A percentile compares a stretch with the other conserved stretches of the same genome.
phyloP scores from a whole-genome alignment of 345 rosid genomes.

The Iberis pinnata region DNA sequence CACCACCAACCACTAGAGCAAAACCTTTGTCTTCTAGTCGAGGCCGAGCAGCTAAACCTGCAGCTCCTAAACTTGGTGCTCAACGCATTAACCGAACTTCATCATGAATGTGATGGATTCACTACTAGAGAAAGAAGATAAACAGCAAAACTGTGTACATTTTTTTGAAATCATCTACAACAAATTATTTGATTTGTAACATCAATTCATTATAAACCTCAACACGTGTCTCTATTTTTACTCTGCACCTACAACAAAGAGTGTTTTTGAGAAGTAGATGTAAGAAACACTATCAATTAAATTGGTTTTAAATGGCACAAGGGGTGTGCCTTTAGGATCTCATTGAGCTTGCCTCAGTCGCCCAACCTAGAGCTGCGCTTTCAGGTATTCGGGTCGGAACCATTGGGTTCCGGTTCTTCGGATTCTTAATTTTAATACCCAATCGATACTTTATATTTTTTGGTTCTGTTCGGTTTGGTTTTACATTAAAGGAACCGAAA shows the following conservation, averaged over 20 bases:
- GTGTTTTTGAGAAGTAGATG: slow-evolving; percentile 22
- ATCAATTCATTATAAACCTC: slow-evolving; percentile 46
- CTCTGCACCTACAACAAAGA: not conserved
- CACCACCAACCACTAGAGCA: slow-evolving; percentile 70
- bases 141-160: slow-evolving; percentile 38
- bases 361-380: too few species aligned
- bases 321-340: too few species aligned
- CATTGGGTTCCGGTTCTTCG: too few species aligned
- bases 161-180: slow-evolving; percentile 31
- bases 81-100: slow-evolving; percentile 88
- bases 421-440: too few species aligned
- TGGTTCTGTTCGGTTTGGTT: too few species aligned
- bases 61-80: slow-evolving; percentile 70
- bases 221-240: slow-evolving; percentile 16
- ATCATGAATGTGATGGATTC: slow-evolving; percentile 47
- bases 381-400: too few species aligned
- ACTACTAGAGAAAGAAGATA: slow-evolving; percentile 16
- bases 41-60: slow-evolving; percentile 68
- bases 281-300: slow-evolving; percentile 4
- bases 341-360: too few species aligned
- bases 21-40: slow-evolving; percentile 67
- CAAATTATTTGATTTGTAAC: slow-evolving; percentile 39
- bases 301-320: too few species aligned
- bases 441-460: too few species aligned
- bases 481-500: too few species aligned